Percentiles rank a stretch among this genome's conserved stretches.
These are phyloP conservation scores for Euphorbia pulcherrima DNA, from an alignment of 345 rosid genomes.

Conservation along the genomic window DNA sequence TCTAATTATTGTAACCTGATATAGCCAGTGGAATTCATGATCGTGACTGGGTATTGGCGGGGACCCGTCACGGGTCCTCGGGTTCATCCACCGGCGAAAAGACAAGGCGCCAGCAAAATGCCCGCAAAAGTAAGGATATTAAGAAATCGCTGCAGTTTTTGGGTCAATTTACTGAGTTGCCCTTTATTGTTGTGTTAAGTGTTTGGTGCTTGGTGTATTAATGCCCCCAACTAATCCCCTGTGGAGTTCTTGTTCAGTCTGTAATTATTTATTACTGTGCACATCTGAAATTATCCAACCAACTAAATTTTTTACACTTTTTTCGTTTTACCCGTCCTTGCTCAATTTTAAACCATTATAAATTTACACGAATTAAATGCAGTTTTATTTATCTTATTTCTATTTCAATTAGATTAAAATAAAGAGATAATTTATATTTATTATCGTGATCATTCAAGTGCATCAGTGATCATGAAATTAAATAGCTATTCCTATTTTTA, in stretches of 20 bases:
- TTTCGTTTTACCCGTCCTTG: too few relatives aligned
- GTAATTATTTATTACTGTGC: not conserved
- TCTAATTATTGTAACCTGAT: constrained; percentile 16
- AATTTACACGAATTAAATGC: too few relatives aligned
- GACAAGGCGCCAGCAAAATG: constrained; percentile 35
- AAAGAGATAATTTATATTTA: too few relatives aligned
- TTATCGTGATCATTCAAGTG: too few relatives aligned
- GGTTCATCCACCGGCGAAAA: constrained; percentile 38
- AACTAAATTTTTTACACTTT: not conserved
- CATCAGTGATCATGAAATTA: too few relatives aligned
- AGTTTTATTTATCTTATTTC: too few relatives aligned
- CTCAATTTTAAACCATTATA: too few relatives aligned
- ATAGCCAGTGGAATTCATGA: constrained; percentile 24
- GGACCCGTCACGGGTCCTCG: constrained; percentile 48
- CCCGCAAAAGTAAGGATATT: constrained; percentile 26
- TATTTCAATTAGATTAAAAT: too few relatives aligned
- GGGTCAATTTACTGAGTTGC: constrained; percentile 22
- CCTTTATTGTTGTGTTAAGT: constrained; percentile 16
- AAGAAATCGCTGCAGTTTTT: constrained; percentile 22
- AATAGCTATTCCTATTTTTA: too few relatives aligned
- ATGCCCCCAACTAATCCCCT: not conserved
- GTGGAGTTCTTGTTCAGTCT: not conserved
- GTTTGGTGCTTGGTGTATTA: too few relatives aligned
- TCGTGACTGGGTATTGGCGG: constrained; percentile 33
- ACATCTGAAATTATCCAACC: not conserved